Evolutionary conservation across 228 moss, liverwort and hornwort species (phyloP), one percentile per base, ranked within the genome.

Genomic region (Sphagnum magellanicum): DNA sequence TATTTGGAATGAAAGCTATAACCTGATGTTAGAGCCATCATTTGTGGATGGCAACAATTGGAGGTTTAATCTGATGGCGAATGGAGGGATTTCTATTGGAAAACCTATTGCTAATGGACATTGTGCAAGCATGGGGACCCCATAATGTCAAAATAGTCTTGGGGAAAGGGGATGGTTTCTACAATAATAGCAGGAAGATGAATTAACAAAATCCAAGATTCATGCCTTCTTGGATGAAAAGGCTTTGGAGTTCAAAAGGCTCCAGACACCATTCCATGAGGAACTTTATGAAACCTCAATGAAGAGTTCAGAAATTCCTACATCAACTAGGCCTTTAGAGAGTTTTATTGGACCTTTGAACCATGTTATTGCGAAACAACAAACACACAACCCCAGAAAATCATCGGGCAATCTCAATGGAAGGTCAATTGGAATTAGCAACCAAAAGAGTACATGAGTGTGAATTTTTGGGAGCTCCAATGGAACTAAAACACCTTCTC

Each of bases 191-290:
- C 89, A 92, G 10, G 95, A 95, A 58, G 92, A 95, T 6, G 95
- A 95, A 50, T 86, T 92, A 32, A 92, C 92, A 0, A 92, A 95
- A 79, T 85, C 90, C 60, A 92, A 91, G 72, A 92, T 95, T 67
- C 81, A 87, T 53, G 92, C 92, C 10, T 95, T 95, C 69, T 68
- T 95, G 59, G 95, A 91, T 60, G 95, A 95, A 71, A 95, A 95
- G 83, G 95, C 95, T 5, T 64, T 87, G 73, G 95, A 95, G 77
- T 50, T 95, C 50, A 89, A 83, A 77, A 87, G 84, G 67, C 71
- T 95, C 67, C 92, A 91, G 69, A 80, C 91, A 8, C 92, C 95
- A 50, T 78, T 95, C 5, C 92, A 89, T 64, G 95, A 90, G 76
- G 92, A 95, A 68, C 82, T 79, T 4, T 83, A 89, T 52, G 90